These are phyloP conservation scores for Tranzscheliella williamsii DNA, from an alignment of 1,284 basidiomycete species.

Conservation along the genomic window DNA sequence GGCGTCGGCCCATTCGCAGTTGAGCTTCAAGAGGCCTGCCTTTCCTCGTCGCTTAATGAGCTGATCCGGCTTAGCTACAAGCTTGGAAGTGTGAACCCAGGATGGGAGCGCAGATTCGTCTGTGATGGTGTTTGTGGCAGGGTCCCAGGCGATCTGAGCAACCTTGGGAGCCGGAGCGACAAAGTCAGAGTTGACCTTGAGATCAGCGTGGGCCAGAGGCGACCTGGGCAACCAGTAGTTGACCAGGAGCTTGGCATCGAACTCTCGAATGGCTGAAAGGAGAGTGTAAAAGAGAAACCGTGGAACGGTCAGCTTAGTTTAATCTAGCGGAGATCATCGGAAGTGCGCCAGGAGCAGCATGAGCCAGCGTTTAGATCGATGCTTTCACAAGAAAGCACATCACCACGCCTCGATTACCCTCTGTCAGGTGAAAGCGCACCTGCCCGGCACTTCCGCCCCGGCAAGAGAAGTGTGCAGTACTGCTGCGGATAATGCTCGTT, in stretches of 20 bases:
- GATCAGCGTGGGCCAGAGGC: conserved; percentile 49
- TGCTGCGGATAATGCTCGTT: too few species aligned
- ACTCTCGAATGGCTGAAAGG: conserved; percentile 54
- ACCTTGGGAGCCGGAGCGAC: conserved; percentile 56
- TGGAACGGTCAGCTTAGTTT: neutral
- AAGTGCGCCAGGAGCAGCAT: too few species aligned
- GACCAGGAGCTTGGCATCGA: conserved; percentile 60
- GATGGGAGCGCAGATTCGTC: conserved; percentile 74
- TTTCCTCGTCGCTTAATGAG: conserved; percentile 99
- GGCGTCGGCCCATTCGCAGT: conserved; percentile 82
- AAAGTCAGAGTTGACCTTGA: conserved; percentile 53
- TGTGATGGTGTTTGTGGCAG: conserved; percentile 77
- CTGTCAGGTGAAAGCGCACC: too few species aligned
- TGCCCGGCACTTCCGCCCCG: too few species aligned
- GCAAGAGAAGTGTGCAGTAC: too few species aligned
- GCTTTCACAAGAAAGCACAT: too few species aligned
- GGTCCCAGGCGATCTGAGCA: conserved; percentile 75
- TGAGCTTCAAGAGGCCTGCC: conserved; percentile 86
- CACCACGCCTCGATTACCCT: too few species aligned
- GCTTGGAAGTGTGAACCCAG: conserved; percentile 70
- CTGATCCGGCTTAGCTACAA: conserved; percentile 71
- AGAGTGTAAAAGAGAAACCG: neutral
- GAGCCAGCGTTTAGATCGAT: too few species aligned
- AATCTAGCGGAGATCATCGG: too few species aligned
- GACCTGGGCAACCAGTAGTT: conserved; percentile 60